Evolutionary conservation across 1,284 basidiomycete species (phyloP).

Genomic region (Inonotus hispidus): DNA sequence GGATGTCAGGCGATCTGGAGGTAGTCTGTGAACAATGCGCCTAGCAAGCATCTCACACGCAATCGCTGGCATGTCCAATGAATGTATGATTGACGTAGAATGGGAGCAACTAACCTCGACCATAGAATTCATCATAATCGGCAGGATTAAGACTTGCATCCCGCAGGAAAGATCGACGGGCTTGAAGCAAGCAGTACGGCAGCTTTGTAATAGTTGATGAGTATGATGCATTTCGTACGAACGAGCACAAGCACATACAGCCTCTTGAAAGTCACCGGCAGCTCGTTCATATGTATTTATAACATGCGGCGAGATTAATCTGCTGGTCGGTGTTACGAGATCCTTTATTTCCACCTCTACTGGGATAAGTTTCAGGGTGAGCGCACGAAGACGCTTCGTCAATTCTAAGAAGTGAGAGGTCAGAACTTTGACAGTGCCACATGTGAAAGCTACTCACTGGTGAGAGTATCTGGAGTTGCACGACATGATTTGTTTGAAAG

Average conservation of each 20-base stretch:
- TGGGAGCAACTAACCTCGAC: constrained; percentile 50
- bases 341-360: constrained; percentile 64
- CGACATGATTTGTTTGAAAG: constrained; percentile 42
- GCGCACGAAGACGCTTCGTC: constrained; percentile 71
- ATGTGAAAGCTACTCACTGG: constrained; percentile 43
- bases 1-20: constrained; percentile 56
- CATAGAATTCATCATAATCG: constrained; percentile 81
- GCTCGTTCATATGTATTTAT: constrained; percentile 59
- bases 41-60: constrained; percentile 89
- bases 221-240: background rate
- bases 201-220: constrained; percentile 38
- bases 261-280: constrained; percentile 75
- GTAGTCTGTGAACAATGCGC: constrained; percentile 65
- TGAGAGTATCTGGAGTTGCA: constrained; percentile 64
- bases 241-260: constrained; percentile 42
- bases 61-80: constrained; percentile 35
- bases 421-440: background rate
- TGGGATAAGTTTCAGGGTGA: constrained; percentile 76
- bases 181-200: constrained; percentile 77
- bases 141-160: constrained; percentile 71
- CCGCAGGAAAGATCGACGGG: constrained; percentile 71
- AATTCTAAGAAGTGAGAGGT: constrained; percentile 48
- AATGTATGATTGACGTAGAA: background rate
- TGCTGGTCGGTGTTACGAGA: constrained; percentile 62
- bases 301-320: constrained; percentile 67